Evolutionary conservation across 345 rosid genomes (phyloP).

Genomic region (Firmiana major): DNA sequence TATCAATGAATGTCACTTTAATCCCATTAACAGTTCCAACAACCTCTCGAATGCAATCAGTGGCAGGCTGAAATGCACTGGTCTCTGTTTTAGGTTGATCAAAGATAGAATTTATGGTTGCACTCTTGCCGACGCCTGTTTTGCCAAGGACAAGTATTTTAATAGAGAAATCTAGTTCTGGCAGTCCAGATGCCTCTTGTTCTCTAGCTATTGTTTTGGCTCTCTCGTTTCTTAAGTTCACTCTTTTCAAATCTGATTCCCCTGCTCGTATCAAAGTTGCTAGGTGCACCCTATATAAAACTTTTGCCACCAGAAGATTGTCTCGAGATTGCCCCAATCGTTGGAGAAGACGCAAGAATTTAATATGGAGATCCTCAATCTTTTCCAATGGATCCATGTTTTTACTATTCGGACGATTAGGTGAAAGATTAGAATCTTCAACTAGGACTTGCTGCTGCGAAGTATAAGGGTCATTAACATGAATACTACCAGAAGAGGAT

Average conservation of each 20-base stretch:
- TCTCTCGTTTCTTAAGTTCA: slow-evolving; percentile 44
- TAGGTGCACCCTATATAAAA: slow-evolving; percentile 69
- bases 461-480: slow-evolving; percentile 33
- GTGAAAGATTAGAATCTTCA: slow-evolving; percentile 36
- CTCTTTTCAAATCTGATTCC: slow-evolving; percentile 56
- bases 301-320: slow-evolving; percentile 71
- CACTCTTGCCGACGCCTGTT: slow-evolving; percentile 98
- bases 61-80: slow-evolving; percentile 75
- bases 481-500: slow-evolving; percentile 36
- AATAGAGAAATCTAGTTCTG: slow-evolving; percentile 60
- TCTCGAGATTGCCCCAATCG: slow-evolving; percentile 59
- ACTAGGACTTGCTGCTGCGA: slow-evolving; percentile 35
- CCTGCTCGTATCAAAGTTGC: slow-evolving; percentile 76
- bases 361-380: slow-evolving; percentile 65
- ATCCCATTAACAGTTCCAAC: slow-evolving; percentile 63
- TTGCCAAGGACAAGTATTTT: slow-evolving; percentile 81
- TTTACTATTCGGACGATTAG: slow-evolving; percentile 21
- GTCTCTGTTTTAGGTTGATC: slow-evolving; percentile 64
- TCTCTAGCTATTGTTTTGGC: slow-evolving; percentile 58
- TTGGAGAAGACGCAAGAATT: slow-evolving; percentile 63
- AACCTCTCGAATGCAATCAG: slow-evolving; percentile 64
- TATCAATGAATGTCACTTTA: slow-evolving; percentile 74
- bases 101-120: slow-evolving; percentile 85
- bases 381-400: slow-evolving; percentile 49
- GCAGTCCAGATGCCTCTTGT: slow-evolving; percentile 69